Conservation (phyloP, 805 yeast genomes). For the Monosporozyma servazzii region DNA sequence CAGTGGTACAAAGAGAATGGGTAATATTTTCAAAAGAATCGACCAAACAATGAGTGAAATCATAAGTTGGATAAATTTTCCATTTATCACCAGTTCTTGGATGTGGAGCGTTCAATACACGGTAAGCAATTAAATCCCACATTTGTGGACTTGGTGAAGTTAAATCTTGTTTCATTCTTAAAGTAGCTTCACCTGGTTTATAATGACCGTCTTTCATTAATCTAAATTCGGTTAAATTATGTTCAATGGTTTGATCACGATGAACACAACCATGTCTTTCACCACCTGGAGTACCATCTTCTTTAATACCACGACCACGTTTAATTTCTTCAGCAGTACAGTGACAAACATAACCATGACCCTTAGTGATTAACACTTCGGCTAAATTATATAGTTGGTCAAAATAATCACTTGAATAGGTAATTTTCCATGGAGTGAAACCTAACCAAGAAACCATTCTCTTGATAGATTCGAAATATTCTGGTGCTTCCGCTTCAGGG, state of each 20-base stretch:
- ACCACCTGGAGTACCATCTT: slow-evolving; percentile 91
- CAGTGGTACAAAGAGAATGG: slow-evolving; percentile 94
- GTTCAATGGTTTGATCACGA: slow-evolving; percentile 62
- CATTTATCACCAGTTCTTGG: slow-evolving; percentile 95
- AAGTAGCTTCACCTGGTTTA: slow-evolving; percentile 83
- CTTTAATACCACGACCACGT: slow-evolving; percentile 79
- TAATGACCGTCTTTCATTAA: slow-evolving; percentile 86
- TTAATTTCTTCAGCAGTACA: slow-evolving; percentile 88
- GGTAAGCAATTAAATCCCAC: slow-evolving; percentile 99
- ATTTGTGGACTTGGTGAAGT: slow-evolving; percentile 90
- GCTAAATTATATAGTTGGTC: slow-evolving; percentile 84
- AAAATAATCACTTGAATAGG: slow-evolving; percentile 93
- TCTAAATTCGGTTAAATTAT: slow-evolving; percentile 71
- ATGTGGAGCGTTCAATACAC: slow-evolving; percentile 86
- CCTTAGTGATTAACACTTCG: slow-evolving; percentile 62
- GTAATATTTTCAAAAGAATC: slow-evolving; percentile 95
- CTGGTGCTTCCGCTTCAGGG: slow-evolving; percentile 97
- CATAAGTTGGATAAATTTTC: slow-evolving; percentile 98
- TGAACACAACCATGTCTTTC: slow-evolving; percentile 77
- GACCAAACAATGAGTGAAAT: slow-evolving; percentile 97
- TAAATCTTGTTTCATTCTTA: slow-evolving; percentile 95
- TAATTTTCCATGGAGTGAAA: slow-evolving; percentile 84
- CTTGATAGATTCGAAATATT: slow-evolving; percentile 73
- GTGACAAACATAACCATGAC: slow-evolving; percentile 84
- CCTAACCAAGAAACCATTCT: slow-evolving; percentile 92